A percentile compares a stretch with the other conserved stretches of the same genome.
Conservation (phyloP, 805 yeast genomes). For the Metschnikowia gelsemii region DNA sequence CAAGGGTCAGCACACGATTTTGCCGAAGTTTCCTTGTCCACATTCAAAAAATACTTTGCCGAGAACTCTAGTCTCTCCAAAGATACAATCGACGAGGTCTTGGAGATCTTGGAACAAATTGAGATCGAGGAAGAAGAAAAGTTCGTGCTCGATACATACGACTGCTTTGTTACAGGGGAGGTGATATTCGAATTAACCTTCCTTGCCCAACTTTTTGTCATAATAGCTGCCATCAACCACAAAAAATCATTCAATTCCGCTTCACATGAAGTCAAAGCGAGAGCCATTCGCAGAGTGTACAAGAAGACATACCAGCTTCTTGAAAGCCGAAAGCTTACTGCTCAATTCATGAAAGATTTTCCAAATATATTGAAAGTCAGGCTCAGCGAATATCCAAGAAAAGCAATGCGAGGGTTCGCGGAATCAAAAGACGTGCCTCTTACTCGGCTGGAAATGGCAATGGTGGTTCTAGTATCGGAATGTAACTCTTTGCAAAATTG, state of each 20-base stretch:
- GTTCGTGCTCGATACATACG: slow-evolving; percentile 55
- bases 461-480: slow-evolving; percentile 57
- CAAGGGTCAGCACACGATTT: slow-evolving; percentile 74
- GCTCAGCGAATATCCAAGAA: slow-evolving; percentile 49
- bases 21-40: slow-evolving; percentile 62
- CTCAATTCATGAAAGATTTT: slow-evolving; percentile 30
- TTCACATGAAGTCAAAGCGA: slow-evolving; percentile 21
- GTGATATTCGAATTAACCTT: slow-evolving; percentile 58
- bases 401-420: slow-evolving; percentile 18
- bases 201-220: slow-evolving; percentile 51
- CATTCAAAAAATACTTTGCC: slow-evolving; percentile 40
- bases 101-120: slow-evolving; percentile 29
- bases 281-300: slow-evolving; percentile 47
- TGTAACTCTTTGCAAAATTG: slow-evolving; percentile 48
- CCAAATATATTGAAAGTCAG: slow-evolving; percentile 34
- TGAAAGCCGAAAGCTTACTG: slow-evolving; percentile 51
- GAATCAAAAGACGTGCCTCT: slow-evolving; percentile 1
- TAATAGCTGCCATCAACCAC: slow-evolving; percentile 27
- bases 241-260: slow-evolving; percentile 26
- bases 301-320: slow-evolving; percentile 62
- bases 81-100: slow-evolving; percentile 35
- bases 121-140: slow-evolving; percentile 45
- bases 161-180: slow-evolving; percentile 57
- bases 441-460: slow-evolving; percentile 47
- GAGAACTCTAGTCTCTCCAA: slow-evolving; percentile 20